These are phyloP conservation scores for Aspergillus sclerotialis DNA, from an alignment of 2,329 filamentous ascomycete genomes.

Conservation along the genomic window DNA sequence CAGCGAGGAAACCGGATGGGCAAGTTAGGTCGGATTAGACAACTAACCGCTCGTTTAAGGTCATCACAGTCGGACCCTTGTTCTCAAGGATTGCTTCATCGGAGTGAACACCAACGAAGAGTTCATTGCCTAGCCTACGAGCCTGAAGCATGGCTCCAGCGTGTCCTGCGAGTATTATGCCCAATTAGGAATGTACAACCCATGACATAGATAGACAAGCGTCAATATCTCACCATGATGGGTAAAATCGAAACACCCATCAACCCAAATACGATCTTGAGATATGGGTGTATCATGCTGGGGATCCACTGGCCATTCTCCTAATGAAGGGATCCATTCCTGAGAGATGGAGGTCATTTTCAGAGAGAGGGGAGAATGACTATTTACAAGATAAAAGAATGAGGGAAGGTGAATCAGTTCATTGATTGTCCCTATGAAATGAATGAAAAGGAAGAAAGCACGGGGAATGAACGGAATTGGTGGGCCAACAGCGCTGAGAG, in stretches of 20 bases:
- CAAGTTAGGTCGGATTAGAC: neutral
- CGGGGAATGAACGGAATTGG: too few species aligned
- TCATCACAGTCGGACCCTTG: slow-evolving; percentile 98
- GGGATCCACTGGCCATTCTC: slow-evolving; percentile 59
- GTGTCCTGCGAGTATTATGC: slow-evolving; percentile 56
- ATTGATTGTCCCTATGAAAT: too few species aligned
- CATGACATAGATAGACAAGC: slow-evolving; percentile 1
- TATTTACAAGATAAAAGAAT: too few species aligned
- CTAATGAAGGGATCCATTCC: slow-evolving; percentile 42
- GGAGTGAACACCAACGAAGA: slow-evolving; percentile 89
- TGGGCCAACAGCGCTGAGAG: too few species aligned
- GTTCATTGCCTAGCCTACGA: slow-evolving; percentile 78
- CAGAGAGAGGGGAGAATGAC: neutral
- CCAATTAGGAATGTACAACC: slow-evolving; percentile 3
- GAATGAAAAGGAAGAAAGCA: too few species aligned
- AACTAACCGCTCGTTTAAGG: slow-evolving; percentile 68
- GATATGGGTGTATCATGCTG: slow-evolving; percentile 52
- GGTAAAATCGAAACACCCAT: slow-evolving; percentile 98
- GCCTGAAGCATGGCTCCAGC: slow-evolving; percentile 96
- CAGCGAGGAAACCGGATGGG: slow-evolving; percentile 3
- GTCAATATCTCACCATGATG: slow-evolving; percentile 65
- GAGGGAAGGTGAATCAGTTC: too few species aligned
- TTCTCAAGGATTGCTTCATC: slow-evolving; percentile 94
- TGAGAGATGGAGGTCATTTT: slow-evolving; percentile 15
- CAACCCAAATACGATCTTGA: slow-evolving; percentile 85